Evolutionary conservation across 805 yeast species (phyloP), one percentile per base, ranked within the genome.

Genomic region (Allodekkera sacchari): DNA sequence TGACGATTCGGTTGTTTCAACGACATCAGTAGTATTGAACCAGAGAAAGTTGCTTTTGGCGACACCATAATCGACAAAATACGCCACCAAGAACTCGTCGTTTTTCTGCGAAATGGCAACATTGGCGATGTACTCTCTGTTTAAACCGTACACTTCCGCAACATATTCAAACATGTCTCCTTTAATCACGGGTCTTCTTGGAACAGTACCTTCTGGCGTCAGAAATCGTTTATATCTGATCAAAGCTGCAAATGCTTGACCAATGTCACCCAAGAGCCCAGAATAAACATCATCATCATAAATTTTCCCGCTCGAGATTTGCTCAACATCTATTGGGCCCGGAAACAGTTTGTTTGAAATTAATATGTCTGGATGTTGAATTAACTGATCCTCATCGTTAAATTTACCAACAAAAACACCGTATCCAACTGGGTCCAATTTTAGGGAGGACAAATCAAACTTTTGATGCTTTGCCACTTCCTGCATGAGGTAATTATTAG

Each of bases 71-170:
- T 29, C 42, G 2, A 26, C 29, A 23, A 36, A 43, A 21, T 25
- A 32, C 6, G 41, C 21, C 2, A 34, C 36, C 6, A 36, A 9
- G 14, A 32, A 25, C 6, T 37, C 38, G 13, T 34, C 33, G 9
- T 33, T 30, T 12, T 36, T 35, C 23, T 40, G 39, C 8, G 34
- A 36, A 4, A 45, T n/a, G 9, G 17, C 18, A 13, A 45, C 25
- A 13, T 32, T 34, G 5, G 39, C 44, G 13, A 44, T 29, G 13
- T 28, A 31, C 5, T 33, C 9, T 15, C 36, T 12, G 18, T 45
- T 35, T 5, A 32, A 8, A 19, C 41, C 43, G 31, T 36, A 45
- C 18, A 42, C 10, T 17, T 38, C 31, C 3, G 32, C 25, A 3
- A 31, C 31, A 14, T 29, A 35, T 16, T 22, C 8, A 17, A 44